Percentiles rank a stretch among this genome's conserved stretches.
Evolutionary conservation across 148 eudicot species (phyloP).

Genomic region (Fagopyrum tataricum): DNA sequence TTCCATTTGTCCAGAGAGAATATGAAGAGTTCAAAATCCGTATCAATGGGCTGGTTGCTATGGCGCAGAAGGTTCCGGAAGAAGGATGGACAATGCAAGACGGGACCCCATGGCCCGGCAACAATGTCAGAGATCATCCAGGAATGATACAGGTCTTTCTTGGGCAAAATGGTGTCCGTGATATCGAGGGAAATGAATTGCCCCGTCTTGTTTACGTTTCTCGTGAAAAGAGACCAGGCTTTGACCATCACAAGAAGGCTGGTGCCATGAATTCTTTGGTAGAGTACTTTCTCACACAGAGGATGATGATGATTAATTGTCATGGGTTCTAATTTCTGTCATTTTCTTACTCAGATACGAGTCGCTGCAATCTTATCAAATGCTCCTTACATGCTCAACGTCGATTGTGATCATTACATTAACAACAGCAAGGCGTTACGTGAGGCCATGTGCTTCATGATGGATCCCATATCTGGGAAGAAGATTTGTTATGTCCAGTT

Average conservation of each 20-base stretch:
- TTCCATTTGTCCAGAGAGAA: constrained; percentile 55
- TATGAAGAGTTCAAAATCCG: constrained; percentile 88
- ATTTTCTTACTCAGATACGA: constrained; percentile 38
- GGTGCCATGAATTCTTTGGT: constrained; percentile 99
- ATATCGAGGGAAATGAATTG: constrained; percentile 67
- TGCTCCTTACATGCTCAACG: constrained; percentile 85
- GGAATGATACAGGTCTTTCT: constrained; percentile 99
- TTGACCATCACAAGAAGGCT: constrained; percentile 92
- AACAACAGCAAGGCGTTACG: constrained; percentile 88
- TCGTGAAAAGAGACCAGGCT: constrained; percentile 96
- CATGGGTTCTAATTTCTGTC: not conserved
- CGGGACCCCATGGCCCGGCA: constrained; percentile 99
- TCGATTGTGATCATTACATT: constrained; percentile 94
- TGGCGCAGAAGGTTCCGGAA: constrained; percentile 93
- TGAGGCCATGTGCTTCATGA: constrained; percentile 96
- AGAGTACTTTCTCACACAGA: not conserved
- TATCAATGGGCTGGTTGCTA: constrained; percentile 75
- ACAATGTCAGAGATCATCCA: constrained; percentile 92
- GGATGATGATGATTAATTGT: not conserved
- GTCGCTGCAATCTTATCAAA: constrained; percentile 85
- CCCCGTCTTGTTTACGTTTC: constrained; percentile 96
- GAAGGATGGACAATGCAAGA: constrained; percentile 99
- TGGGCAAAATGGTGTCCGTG: constrained; percentile 78
- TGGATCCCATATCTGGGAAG: constrained; percentile 94
- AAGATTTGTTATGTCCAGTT: constrained; percentile 90